Percentiles rank a stretch among this genome's conserved stretches.
phyloP scores from a whole-genome alignment of 192 early-diverging fungal species.

The Backusella westeae region DNA sequence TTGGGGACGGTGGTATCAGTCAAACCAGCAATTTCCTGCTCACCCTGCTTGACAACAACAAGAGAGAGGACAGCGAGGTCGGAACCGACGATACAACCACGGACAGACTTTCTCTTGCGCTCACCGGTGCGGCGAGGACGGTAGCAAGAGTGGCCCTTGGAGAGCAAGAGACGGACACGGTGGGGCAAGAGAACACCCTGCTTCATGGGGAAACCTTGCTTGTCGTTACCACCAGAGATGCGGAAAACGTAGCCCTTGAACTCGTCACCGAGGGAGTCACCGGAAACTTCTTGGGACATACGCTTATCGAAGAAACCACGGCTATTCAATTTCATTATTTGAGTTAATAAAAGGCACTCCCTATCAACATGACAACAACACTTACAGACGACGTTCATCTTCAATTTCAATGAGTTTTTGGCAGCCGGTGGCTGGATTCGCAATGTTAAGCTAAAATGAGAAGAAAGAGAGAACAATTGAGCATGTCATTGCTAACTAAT shows the following conservation, averaged over 20 bases:
- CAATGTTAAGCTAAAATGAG: slow-evolving; percentile 89
- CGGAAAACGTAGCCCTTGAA: slow-evolving; percentile 99
- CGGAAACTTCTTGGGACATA: slow-evolving; percentile 94
- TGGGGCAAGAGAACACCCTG: slow-evolving; percentile 87
- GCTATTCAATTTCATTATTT: slow-evolving; percentile 34
- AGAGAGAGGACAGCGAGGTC: slow-evolving; percentile 95
- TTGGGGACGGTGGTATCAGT: slow-evolving; percentile 94
- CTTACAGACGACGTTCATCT: slow-evolving; percentile 91
- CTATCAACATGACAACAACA: slow-evolving; percentile 2
- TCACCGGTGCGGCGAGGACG: slow-evolving; percentile 95
- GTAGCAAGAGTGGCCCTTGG: slow-evolving; percentile 98
- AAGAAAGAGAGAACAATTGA: neutral
- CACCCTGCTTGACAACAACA: slow-evolving; percentile 96
- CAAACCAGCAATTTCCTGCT: slow-evolving; percentile 91
- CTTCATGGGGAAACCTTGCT: slow-evolving; percentile 99
- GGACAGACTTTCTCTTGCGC: slow-evolving; percentile 99
- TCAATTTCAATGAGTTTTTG: slow-evolving; percentile 98
- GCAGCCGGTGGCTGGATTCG: slow-evolving; percentile 96
- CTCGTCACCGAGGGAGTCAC: slow-evolving; percentile 95
- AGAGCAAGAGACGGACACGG: slow-evolving; percentile 80
- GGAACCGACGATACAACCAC: slow-evolving; percentile 95
- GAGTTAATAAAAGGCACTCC: neutral
- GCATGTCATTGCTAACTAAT: neutral
- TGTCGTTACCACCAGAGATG: slow-evolving; percentile 99
- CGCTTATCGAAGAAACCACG: slow-evolving; percentile 99